A percentile compares a stretch with the other conserved stretches of the same genome.
Conservation (phyloP, 2,329 filamentous ascomycete genomes). For the Tolypocladium cylindrosporum region DNA sequence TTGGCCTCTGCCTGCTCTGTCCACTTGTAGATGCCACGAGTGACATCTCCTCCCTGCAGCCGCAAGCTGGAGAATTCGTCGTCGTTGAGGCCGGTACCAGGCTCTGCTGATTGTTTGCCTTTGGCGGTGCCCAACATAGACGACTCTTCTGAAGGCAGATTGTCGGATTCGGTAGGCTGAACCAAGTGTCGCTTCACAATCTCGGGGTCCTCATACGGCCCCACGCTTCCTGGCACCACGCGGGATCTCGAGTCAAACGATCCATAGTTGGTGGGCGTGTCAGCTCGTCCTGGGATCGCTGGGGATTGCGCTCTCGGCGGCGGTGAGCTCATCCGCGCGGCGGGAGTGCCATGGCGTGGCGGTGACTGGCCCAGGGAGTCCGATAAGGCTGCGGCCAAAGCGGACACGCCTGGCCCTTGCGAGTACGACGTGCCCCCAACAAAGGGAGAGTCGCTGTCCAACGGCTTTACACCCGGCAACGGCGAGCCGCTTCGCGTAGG, state of each 20-base stretch:
- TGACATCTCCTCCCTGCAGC: conserved; percentile 90
- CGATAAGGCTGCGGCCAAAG: conserved; percentile 78
- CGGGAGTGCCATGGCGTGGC: conserved; percentile 58
- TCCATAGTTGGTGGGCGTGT: conserved; percentile 66
- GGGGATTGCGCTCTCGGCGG: conserved; percentile 28
- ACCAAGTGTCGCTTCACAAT: conserved; percentile 86
- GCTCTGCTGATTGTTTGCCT: conserved; percentile 41
- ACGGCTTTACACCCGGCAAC: conserved; percentile 12
- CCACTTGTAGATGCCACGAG: conserved; percentile 92
- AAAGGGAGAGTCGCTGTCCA: conserved; percentile 48
- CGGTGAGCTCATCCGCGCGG: conserved; percentile 50
- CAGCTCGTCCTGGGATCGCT: conserved; percentile 24
- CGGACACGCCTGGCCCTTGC: conserved; percentile 74
- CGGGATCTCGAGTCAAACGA: conserved; percentile 68
- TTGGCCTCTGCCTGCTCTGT: conserved; percentile 76
- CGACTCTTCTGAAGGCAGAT: conserved; percentile 35
- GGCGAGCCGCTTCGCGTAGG: conserved; percentile 26
- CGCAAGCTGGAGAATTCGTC: conserved; percentile 91
- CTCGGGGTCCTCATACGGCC: conserved; percentile 77
- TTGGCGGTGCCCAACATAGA: conserved; percentile 34
- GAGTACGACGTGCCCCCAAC: conserved; percentile 53
- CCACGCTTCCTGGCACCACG: conserved; percentile 32
- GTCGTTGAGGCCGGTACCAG: conserved; percentile 36
- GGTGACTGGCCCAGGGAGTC: conserved; percentile 62
- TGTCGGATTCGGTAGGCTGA: conserved; percentile 44